Base-by-base conservation (phyloP, 2,329 filamentous ascomycete species). In the Thielaviopsis punctulata region DNA sequence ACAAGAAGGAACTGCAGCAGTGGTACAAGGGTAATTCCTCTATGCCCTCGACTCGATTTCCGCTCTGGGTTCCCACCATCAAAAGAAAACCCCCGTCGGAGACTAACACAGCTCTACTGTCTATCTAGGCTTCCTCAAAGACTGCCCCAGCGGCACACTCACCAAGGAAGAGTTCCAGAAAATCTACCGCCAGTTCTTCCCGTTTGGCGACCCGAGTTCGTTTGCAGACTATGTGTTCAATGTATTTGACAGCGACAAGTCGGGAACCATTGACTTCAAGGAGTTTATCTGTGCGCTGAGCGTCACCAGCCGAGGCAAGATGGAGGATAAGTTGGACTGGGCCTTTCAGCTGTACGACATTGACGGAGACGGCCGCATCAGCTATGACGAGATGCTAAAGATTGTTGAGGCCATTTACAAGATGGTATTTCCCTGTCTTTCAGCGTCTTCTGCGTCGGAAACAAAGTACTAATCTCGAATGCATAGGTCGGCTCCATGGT, bases 351-450 rank as follows among this genome's bases (percentile, higher is more conserved):
- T 98, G 60, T 98, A 98, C 69, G 92, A 98, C 69, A 96, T 98
- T 63, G 92, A 98, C 63, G 90, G 92, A 53, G 92, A 98, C 66
- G 92, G 92, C 63, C 95, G 95, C 74, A 98, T 98, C 64, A 95
- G 85, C 66, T 98, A 96, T 67, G 87, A 96, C 52, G 92, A 98
- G 73, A 98, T 98, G 92, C 74, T 98, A 59, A 84, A 88, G 60
- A 98, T 98, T 65, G 92, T 98, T 53, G 90, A 96, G 71, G 92
- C 92, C 52, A 98, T 98, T 64, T 98, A 98, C 76, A 98, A 96
- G 69, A 98, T 98, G 92, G 92, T 96, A 67, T 55, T 12, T 27
- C 45, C 13, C 47, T 48, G 43, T n/a, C 25, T 33, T 46, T 39
- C 25, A 47, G 23, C 15, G 21, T 21, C 19, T 13, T 2, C 15